Percentiles rank a stretch among this genome's conserved stretches.
Evolutionary conservation across 805 yeast species (phyloP).

Genomic region (Candida germanica): DNA sequence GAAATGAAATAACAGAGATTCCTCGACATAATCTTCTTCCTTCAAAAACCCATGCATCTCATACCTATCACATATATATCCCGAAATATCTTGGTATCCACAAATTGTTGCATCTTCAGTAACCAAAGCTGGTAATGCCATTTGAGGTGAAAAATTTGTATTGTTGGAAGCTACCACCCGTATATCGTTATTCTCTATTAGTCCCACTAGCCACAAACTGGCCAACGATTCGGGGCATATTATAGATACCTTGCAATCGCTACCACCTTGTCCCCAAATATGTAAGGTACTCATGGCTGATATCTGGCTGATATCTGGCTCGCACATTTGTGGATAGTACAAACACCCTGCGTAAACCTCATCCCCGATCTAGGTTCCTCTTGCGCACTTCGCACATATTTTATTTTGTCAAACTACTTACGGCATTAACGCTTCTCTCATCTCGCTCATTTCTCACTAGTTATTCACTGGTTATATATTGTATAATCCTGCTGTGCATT

Average conservation of each 20-base stretch:
- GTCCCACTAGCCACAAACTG: constrained; percentile 37
- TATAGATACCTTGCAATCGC: constrained; percentile 30
- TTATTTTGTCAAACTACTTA: too few relatives aligned
- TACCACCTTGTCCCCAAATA: constrained; percentile 48
- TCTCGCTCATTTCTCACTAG: too few relatives aligned
- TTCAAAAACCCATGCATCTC: background rate
- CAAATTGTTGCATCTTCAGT: constrained; percentile 13
- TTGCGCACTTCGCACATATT: too few relatives aligned
- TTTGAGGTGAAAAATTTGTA: constrained; percentile 49
- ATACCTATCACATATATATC: constrained; percentile 4
- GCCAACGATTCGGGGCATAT: constrained; percentile 55
- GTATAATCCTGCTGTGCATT: background rate
- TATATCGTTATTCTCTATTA: constrained; percentile 15
- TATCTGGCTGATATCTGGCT: too few relatives aligned
- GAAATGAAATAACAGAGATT: constrained; percentile 32
- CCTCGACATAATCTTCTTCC: constrained; percentile 3
- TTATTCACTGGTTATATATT: too few relatives aligned
- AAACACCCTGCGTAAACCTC: too few relatives aligned
- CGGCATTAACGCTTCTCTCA: too few relatives aligned
- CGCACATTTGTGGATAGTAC: too few relatives aligned
- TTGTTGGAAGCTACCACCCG: constrained; percentile 55
- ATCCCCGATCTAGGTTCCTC: too few relatives aligned
- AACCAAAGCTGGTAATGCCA: constrained; percentile 48
- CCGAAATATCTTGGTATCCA: constrained; percentile 18
- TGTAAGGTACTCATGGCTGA: constrained; percentile 36